phyloP scores from a whole-genome alignment of 202 grass and related monocot genomes.

The Dendrocalamus latiflorus region DNA sequence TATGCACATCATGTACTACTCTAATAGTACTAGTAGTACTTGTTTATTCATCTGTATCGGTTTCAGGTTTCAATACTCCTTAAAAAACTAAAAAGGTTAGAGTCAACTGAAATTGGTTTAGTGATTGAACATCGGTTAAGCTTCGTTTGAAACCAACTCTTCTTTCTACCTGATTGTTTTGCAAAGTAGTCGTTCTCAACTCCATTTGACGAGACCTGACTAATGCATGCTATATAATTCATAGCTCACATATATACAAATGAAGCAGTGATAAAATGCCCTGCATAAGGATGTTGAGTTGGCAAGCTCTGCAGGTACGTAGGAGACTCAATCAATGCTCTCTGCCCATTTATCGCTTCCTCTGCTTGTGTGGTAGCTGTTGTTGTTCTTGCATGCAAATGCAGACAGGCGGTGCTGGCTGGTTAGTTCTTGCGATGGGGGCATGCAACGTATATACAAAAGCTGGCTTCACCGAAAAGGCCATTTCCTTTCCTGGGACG shows the following conservation, averaged over 20 bases:
- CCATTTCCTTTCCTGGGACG: slow-evolving; percentile 26
- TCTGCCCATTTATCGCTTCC: background rate
- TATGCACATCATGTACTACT: too few relatives aligned
- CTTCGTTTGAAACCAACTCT: background rate
- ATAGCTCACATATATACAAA: background rate
- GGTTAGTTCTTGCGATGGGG: slow-evolving; percentile 20
- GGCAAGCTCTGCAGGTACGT: background rate
- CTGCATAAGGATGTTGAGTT: background rate
- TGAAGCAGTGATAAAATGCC: background rate
- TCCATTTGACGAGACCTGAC: background rate
- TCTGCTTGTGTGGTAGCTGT: slow-evolving; percentile 30
- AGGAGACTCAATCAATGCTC: background rate
- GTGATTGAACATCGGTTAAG: background rate
- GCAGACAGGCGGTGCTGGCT: background rate
- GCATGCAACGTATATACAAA: slow-evolving; percentile 34
- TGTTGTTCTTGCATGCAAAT: slow-evolving; percentile 33
- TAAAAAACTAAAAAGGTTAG: too few relatives aligned
- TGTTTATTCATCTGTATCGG: too few relatives aligned
- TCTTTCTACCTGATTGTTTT: background rate
- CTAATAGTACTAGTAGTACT: too few relatives aligned
- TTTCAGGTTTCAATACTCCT: too few relatives aligned
- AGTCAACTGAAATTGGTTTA: too few relatives aligned
- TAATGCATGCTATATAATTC: background rate
- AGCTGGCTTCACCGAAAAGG: background rate
- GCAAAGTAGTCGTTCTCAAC: background rate